Evolutionary conservation across 2,329 filamentous ascomycete species (phyloP).

Genomic region (Monosporascus sp.): DNA sequence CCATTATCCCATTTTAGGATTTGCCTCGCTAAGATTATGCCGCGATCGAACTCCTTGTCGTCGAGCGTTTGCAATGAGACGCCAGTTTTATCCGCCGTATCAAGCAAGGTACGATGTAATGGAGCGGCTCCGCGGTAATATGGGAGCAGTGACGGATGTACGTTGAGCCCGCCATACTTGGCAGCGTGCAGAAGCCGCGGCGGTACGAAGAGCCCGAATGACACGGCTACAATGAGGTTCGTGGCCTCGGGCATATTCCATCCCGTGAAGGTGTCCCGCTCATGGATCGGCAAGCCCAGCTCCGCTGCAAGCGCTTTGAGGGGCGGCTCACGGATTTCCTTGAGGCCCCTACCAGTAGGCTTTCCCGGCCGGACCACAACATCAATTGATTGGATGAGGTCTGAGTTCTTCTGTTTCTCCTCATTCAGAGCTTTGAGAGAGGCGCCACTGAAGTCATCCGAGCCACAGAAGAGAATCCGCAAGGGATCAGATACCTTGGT

Average conservation of each 20-base stretch:
- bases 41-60: conserved; percentile 69
- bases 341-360: conserved; percentile 68
- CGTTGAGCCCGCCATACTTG: conserved; percentile 82
- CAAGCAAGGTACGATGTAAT: conserved; percentile 75
- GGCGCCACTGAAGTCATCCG: conserved; percentile 81
- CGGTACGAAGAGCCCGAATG: conserved; percentile 88
- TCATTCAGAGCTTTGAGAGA: conserved; percentile 65
- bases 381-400: conserved; percentile 69
- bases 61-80: conserved; percentile 86
- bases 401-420: conserved; percentile 48
- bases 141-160: conserved; percentile 88
- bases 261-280: conserved; percentile 73
- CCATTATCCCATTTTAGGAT: conserved; percentile 30
- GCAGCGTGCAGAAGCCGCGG: conserved; percentile 63
- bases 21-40: conserved; percentile 64
- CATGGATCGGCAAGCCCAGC: conserved; percentile 63
- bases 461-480: conserved; percentile 88
- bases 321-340: conserved; percentile 63
- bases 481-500: conserved; percentile 51
- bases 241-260: conserved; percentile 64
- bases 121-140: conserved; percentile 84
- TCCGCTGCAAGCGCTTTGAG: conserved; percentile 61
- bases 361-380: conserved; percentile 81
- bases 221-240: conserved; percentile 86
- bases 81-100: conserved; percentile 57